Base-by-base conservation (phyloP, 495 filamentous ascomycete genomes). In the Penicillium mononematosum region DNA sequence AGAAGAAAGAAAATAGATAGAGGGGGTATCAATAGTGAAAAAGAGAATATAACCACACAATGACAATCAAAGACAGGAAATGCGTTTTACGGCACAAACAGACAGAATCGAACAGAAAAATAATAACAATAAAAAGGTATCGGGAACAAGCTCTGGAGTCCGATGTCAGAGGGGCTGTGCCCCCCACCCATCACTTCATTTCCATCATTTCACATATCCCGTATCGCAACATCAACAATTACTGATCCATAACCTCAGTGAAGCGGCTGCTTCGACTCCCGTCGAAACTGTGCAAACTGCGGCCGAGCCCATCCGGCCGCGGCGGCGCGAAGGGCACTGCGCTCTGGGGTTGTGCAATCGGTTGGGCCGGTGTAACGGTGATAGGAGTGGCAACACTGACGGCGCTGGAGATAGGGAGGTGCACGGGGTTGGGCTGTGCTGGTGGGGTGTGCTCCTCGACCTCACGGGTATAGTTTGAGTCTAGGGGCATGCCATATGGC, bases 181-280 rank as follows among this genome's bases (percentile, higher is more conserved):
- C 36, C 36, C 31, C 38, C 50, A 53, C 50, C 39, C 54, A 45
- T 53, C 54, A 67, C 36, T 43, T 66, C 60, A 44, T 55, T 59
- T 62, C 61, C 48, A 20, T 68, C 66, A 29, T 69, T 55, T 64
- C 69, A 51, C 60, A 53, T 69, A 48, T 60, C 44, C 63, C 61
- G 60, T 62, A 63, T 57, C 62, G 41, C 22, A 20, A 57, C 22
- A 47, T 31, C 16, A 11, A 39, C 16, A 17, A 47, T 70, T 49
- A 63, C 54, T 62, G 39, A 51, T 70, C 68, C 12, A 70, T 39
- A 36, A 72, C 74, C 61, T 85, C 82, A 36, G 80, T 80, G 60
- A 85, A 85, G 43, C 78, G 77, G 58, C 81, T 83, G 31, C 79
- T 70, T 53, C 80, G 73, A 58, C 80, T 83, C 24, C 82, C 81